Conservation (phyloP, 495 filamentous ascomycete genomes). For the Coniosporium apollinis region DNA sequence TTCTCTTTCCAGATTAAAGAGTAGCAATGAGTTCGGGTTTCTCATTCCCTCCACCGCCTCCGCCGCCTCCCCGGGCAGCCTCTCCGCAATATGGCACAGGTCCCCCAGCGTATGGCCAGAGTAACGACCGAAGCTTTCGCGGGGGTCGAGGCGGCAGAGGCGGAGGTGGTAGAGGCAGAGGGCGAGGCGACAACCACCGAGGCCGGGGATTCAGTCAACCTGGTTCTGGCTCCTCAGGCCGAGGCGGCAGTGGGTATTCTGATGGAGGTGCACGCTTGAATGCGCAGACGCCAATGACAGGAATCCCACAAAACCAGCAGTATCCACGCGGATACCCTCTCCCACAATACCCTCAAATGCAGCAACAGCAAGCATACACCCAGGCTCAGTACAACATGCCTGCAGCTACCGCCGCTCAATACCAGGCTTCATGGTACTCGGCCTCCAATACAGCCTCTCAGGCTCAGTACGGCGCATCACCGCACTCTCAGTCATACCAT, state of each 20-base stretch:
- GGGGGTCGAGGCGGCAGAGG: constrained; percentile 9
- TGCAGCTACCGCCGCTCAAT: background rate
- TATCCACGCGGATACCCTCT: background rate
- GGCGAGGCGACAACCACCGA: constrained; percentile 7
- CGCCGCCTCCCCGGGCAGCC: constrained; percentile 17
- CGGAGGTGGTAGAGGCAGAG: constrained; percentile 10
- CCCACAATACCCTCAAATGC: background rate
- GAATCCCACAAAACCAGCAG: background rate
- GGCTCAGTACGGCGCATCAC: background rate
- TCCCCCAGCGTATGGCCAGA: constrained; percentile 7
- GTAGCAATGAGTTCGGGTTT: constrained; percentile 10
- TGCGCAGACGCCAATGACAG: background rate
- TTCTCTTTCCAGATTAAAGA: background rate
- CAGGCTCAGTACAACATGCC: background rate
- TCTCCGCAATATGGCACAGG: constrained; percentile 3
- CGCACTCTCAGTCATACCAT: background rate
- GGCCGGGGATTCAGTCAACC: background rate
- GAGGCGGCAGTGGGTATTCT: background rate
- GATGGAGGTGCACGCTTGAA: background rate
- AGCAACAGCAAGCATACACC: background rate
- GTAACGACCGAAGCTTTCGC: constrained; percentile 3
- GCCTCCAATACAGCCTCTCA: background rate
- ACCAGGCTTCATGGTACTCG: background rate
- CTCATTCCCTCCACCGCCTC: constrained; percentile 25
- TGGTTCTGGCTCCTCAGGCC: background rate